Percentiles rank a stretch among this genome's conserved stretches.
phyloP scores from a whole-genome alignment of 202 grass and related monocot species.

The Cymbopogon flexuosus region DNA sequence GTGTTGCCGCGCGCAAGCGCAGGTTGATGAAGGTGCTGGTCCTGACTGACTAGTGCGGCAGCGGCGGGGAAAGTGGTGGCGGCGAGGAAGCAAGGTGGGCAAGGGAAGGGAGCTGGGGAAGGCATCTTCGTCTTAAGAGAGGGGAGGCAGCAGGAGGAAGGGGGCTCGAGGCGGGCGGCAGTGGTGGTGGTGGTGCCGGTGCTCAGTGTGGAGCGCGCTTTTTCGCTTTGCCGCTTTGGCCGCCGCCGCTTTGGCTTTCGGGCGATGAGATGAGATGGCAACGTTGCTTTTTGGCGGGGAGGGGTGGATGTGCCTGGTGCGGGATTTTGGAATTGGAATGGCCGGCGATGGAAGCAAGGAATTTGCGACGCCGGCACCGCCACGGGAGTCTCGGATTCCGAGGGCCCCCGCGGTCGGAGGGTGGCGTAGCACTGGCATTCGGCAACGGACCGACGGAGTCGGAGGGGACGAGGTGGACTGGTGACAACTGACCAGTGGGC shows the following conservation, averaged over 20 bases:
- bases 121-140: too few relatives aligned
- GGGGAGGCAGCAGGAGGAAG: too few relatives aligned
- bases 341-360: conserved; percentile 45
- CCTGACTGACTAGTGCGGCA: not conserved
- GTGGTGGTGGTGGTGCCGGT: not conserved
- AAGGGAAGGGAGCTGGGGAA: too few relatives aligned
- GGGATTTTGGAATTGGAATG: not conserved
- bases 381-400: conserved; percentile 2
- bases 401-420: not conserved
- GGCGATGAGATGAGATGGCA: not conserved
- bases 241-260: conserved; percentile 33
- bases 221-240: conserved; percentile 51
- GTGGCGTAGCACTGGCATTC: not conserved
- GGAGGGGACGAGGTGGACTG: not conserved
- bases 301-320: not conserved
- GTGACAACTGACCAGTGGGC: not conserved
- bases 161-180: too few relatives aligned
- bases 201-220: conserved; percentile 39
- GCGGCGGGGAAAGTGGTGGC: not conserved
- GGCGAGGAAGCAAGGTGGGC: too few relatives aligned
- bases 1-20: not conserved
- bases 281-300: conserved; percentile 9
- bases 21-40: not conserved
- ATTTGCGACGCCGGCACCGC: conserved; percentile 23
- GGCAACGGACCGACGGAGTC: not conserved